phyloP scores from a whole-genome alignment of 1,284 basidiomycete genomes.

The Cutaneotrichosporon dermatis region DNA sequence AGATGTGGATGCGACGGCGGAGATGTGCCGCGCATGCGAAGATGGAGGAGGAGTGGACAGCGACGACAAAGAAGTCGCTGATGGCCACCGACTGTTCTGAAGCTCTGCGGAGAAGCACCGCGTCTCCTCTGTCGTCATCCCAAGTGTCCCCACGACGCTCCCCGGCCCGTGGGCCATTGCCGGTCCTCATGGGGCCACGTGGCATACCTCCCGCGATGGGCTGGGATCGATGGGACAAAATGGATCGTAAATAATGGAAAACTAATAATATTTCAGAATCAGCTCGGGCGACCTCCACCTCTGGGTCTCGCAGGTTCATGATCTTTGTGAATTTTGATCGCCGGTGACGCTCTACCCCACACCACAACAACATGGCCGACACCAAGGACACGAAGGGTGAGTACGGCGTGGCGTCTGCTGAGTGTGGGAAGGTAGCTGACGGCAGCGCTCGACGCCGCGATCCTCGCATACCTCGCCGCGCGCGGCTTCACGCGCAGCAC shows the following conservation, averaged over 20 bases:
- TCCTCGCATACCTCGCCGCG: slow-evolving; percentile 45
- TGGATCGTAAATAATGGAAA: background rate
- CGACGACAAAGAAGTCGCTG: too few relatives aligned
- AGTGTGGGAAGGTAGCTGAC: background rate
- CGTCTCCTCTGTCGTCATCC: too few relatives aligned
- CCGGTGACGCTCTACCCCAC: background rate
- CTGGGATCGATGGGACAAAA: background rate
- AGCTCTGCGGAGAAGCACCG: too few relatives aligned
- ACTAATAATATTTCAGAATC: background rate
- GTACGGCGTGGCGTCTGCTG: background rate
- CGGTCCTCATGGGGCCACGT: too few relatives aligned
- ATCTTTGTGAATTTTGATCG: background rate
- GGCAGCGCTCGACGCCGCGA: slow-evolving; percentile 44
- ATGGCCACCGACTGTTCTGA: too few relatives aligned
- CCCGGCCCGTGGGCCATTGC: too few relatives aligned
- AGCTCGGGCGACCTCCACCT: background rate
- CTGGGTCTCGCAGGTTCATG: background rate
- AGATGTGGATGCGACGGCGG: too few relatives aligned
- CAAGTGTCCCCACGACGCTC: too few relatives aligned
- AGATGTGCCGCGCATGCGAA: too few relatives aligned
- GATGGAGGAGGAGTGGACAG: too few relatives aligned
- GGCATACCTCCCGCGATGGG: too few relatives aligned
- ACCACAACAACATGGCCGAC: background rate
- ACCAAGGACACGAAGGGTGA: slow-evolving; percentile 17
- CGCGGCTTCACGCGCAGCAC: slow-evolving; percentile 42